Evolutionary conservation across 106 monocot genomes (phyloP).

Genomic region (Agapanthus africanus): DNA sequence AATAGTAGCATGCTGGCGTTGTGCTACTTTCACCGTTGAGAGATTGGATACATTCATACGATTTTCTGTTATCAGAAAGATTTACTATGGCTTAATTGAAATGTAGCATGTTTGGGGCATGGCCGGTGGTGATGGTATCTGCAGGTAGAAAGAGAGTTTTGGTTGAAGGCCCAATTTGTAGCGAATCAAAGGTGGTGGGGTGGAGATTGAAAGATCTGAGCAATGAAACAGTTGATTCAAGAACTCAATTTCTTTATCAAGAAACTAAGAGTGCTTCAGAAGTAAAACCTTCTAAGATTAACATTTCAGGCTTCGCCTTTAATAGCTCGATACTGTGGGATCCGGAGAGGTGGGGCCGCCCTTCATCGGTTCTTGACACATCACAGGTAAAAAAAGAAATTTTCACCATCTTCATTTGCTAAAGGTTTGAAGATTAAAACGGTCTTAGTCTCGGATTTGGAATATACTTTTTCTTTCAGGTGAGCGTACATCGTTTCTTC

Average conservation of each 20-base stretch:
- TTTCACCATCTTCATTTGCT: no score
- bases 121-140: conserved; percentile 50
- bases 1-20: no score
- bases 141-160: conserved; percentile 34
- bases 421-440: no score
- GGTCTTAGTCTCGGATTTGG: no score
- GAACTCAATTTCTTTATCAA: not conserved
- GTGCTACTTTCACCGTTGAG: no score
- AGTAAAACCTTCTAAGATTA: conserved; percentile 16
- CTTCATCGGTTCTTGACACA: conserved; percentile 29
- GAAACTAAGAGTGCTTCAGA: not conserved
- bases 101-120: conserved; percentile 51
- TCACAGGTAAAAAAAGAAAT: conserved; percentile 48
- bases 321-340: conserved; percentile 82
- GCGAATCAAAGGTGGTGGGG: conserved; percentile 45
- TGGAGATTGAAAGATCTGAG: conserved; percentile 32
- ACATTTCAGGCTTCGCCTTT: conserved; percentile 58
- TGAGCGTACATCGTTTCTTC: no score
- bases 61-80: not conserved
- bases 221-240: not conserved
- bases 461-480: no score
- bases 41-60: not conserved
- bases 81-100: not conserved
- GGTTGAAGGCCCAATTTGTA: conserved; percentile 69
- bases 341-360: conserved; percentile 51